Base-by-base conservation (phyloP, 176 grass and related monocot genomes). In the Saccharum spontaneum region DNA sequence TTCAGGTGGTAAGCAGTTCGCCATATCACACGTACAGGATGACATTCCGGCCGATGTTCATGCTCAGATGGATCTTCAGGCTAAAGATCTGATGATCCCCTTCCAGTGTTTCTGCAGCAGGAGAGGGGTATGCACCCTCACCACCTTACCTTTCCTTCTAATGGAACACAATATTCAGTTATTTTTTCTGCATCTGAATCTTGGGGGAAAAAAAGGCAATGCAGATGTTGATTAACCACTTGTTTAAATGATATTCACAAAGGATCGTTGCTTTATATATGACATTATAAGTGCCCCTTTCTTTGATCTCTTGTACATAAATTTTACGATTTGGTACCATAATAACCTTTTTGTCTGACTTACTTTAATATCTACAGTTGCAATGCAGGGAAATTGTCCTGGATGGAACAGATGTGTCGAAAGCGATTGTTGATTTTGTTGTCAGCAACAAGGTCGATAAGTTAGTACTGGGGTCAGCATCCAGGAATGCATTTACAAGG, bases 101-200 rank as follows among this genome's bases (percentile, higher is more conserved):
- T 97, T 97, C 63, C 94, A 90, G 14, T 94, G 89, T 75, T 97
- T 97, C 84, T 97, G 94, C 82, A 94, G 79, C 75, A 88, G 91
- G 59, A 89, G 94, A 90, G 89, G 91, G 79, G 94, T 97, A 97
- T 71, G 85, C 62, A 20, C 30, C 68, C 9, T 59, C 23, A 15
- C 6, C 63, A 10, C 43, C 1, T 66, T 49, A 7, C 15, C 11
- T 60, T 15, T 31, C 16, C 16, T 57, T 57, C 0, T 64, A 28
- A 34, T 41, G 39, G 2, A 78, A 49, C 73, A 8, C 26, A 30
- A 1, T 20, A 18, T 54, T 48, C 50, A 13, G 24, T 37, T 26
- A 3, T 24, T 45, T 57, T 59, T 75, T n/a, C 14, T 31, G 76
- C 71, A 80, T 26, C 3, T 18, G 1, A 10, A 80, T 68, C 3